Evolutionary conservation across 2,329 filamentous ascomycete species (phyloP).

Genomic region (Xylaria polymorpha): DNA sequence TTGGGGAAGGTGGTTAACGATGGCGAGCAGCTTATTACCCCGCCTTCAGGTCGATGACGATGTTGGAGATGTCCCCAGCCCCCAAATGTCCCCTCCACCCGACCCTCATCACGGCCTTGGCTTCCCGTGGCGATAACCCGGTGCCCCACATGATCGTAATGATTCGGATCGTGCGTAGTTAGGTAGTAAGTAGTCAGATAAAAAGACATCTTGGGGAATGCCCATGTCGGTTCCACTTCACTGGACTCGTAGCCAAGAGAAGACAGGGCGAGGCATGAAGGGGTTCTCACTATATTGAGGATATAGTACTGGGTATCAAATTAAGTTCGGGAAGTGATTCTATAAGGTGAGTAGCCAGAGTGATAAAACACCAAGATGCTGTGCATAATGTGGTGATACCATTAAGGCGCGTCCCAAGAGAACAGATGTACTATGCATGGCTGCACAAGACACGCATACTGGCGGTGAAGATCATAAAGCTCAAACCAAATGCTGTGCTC

Average conservation of each 20-base stretch:
- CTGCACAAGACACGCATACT: background rate
- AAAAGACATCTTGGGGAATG: background rate
- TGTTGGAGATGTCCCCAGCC: constrained; percentile 33
- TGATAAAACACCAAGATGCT: constrained; percentile 1
- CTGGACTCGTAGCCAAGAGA: background rate
- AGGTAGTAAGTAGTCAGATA: background rate
- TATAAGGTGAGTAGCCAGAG: too few species aligned
- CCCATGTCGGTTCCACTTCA: background rate
- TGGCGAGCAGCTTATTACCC: constrained; percentile 23
- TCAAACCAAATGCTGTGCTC: background rate
- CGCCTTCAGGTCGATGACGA: constrained; percentile 26
- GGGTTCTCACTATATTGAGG: background rate
- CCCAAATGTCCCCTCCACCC: constrained; percentile 16
- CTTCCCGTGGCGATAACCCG: background rate
- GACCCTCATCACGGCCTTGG: constrained; percentile 7
- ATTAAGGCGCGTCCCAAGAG: background rate
- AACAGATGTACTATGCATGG: background rate
- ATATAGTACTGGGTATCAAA: background rate
- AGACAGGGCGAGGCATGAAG: background rate
- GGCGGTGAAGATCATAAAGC: background rate
- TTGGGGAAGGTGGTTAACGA: constrained; percentile 37
- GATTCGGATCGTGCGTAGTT: background rate
- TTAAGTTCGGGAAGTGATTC: background rate
- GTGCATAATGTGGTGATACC: constrained; percentile 1
- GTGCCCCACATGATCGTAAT: constrained; percentile 15